phyloP scores from a whole-genome alignment of 257 asterid genomes.

The Nicotiana tomentosiformis region DNA sequence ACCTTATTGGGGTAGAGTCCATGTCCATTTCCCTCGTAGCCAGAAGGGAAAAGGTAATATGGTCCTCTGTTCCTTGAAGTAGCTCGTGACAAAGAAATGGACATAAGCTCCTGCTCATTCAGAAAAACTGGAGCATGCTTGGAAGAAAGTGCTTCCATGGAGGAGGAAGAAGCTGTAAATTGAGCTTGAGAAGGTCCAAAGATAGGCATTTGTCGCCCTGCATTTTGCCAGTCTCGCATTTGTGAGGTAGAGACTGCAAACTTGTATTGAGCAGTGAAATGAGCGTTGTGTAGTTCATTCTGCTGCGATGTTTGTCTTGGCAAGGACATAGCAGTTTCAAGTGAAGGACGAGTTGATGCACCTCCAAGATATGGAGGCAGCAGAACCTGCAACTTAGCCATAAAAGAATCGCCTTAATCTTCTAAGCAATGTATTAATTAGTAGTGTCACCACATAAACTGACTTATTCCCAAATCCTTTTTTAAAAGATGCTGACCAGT shows the following conservation, averaged over 20 bases:
- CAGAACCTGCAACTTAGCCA: constrained; percentile 32
- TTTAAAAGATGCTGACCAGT: not conserved
- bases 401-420: not conserved
- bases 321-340: constrained; percentile 14
- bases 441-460: not conserved
- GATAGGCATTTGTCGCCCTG: constrained; percentile 27
- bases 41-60: constrained; percentile 31
- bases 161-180: constrained; percentile 40
- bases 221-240: constrained; percentile 33
- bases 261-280: constrained; percentile 28
- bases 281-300: constrained; percentile 19
- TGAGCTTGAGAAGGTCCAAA: constrained; percentile 38
- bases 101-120: constrained; percentile 35
- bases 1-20: constrained; percentile 23
- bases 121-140: constrained; percentile 32
- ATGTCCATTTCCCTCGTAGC: constrained; percentile 32
- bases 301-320: constrained; percentile 18
- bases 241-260: constrained; percentile 20
- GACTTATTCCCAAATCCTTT: not conserved
- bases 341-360: constrained; percentile 12
- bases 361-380: constrained; percentile 36
- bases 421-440: not conserved
- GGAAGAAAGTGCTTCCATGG: constrained; percentile 25
- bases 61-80: constrained; percentile 29
- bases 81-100: constrained; percentile 17